A percentile compares a stretch with the other conserved stretches of the same genome.
Evolutionary conservation across 306 rosid species (phyloP).

Genomic region (Vicia villosa): DNA sequence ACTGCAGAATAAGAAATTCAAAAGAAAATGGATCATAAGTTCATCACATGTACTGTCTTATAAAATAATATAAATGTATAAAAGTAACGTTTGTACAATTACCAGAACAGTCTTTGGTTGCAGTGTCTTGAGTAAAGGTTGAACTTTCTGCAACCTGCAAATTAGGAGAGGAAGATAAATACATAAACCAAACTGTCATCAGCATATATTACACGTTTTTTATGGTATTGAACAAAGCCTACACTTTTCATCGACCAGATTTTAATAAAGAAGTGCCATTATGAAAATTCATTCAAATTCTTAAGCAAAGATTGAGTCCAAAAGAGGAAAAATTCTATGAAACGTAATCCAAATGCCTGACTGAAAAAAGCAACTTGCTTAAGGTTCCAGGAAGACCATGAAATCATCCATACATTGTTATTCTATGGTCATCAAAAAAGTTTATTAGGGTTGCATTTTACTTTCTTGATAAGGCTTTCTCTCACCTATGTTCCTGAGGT

Average conservation of each 20-base stretch:
- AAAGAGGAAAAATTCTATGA: background rate
- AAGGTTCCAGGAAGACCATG: no score
- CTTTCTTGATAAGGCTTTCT: no score
- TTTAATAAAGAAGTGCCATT: background rate
- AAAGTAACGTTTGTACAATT: slow-evolving; percentile 29
- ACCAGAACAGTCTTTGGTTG: slow-evolving; percentile 75
- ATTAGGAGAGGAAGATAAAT: slow-evolving; percentile 11
- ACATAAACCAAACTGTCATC: no score
- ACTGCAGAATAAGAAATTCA: slow-evolving; percentile 43
- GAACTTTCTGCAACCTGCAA: slow-evolving; percentile 62
- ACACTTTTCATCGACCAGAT: background rate
- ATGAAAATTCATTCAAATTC: background rate
- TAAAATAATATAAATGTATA: background rate
- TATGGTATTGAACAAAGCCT: background rate
- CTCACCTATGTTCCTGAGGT: background rate
- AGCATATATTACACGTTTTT: background rate
- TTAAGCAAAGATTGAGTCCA: background rate
- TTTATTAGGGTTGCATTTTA: no score
- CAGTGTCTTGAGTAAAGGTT: slow-evolving; percentile 57
- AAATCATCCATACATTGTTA: slow-evolving; percentile 14
- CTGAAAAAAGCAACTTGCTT: no score
- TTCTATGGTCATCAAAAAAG: background rate
- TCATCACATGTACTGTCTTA: slow-evolving; percentile 20
- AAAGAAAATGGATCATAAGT: background rate
- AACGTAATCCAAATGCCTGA: background rate